These are phyloP conservation scores for Blechomonas ayalai DNA, from an alignment of 208 protist genomes.

Conservation along the genomic window DNA sequence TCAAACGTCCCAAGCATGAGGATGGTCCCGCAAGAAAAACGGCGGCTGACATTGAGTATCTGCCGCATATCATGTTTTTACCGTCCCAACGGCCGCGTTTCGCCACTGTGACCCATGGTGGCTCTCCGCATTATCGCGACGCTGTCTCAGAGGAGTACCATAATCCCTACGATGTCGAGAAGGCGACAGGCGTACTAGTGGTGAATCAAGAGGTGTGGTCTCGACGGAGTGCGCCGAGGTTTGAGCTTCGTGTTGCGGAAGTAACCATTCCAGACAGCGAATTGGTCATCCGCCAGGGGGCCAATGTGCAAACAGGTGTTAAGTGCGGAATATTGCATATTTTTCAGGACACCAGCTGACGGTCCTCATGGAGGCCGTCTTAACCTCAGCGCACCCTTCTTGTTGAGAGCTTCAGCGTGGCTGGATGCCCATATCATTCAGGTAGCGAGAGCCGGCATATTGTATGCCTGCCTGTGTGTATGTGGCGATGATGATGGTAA, in stretches of 20 bases:
- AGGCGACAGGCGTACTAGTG: constrained; percentile 62
- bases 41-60: constrained; percentile 21
- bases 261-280: constrained; percentile 65
- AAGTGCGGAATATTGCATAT: constrained; percentile 70
- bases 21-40: background rate
- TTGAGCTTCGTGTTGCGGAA: constrained; percentile 75
- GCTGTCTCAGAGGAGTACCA: constrained; percentile 7
- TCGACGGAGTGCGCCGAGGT: constrained; percentile 33
- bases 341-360: constrained; percentile 19
- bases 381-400: background rate
- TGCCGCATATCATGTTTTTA: constrained; percentile 81
- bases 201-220: constrained; percentile 82
- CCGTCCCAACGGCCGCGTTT: constrained; percentile 72
- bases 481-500: background rate
- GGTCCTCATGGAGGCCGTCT: background rate
- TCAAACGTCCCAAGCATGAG: constrained; percentile 30
- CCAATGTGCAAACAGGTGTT: constrained; percentile 45
- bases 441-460: background rate
- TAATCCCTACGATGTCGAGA: constrained; percentile 21
- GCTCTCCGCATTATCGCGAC: constrained; percentile 4
- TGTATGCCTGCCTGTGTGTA: background rate
- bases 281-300: constrained; percentile 38
- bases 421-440: background rate
- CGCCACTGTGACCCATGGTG: constrained; percentile 62
- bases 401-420: background rate